A percentile compares a stretch with the other conserved stretches of the same genome.
phyloP scores from a whole-genome alignment of 2,329 filamentous ascomycete genomes.

The Dendryphion nanum region DNA sequence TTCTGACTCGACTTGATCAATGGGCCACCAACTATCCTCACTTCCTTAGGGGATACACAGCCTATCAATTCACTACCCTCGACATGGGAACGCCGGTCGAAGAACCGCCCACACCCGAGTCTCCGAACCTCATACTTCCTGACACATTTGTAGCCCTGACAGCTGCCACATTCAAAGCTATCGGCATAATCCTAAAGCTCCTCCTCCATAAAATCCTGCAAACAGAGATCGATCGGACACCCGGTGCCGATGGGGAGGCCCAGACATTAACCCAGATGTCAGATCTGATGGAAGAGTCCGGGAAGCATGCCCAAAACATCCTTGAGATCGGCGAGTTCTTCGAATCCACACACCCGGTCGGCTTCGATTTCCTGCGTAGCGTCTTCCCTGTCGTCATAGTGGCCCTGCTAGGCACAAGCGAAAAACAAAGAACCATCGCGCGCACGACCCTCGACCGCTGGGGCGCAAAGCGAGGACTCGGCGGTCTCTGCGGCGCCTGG shows the following conservation, averaged over 20 bases:
- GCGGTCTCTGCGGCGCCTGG: conserved; percentile 15
- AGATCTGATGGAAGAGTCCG: not conserved
- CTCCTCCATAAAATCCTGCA: conserved; percentile 18
- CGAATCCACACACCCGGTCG: conserved; percentile 20
- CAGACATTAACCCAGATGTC: conserved; percentile 2
- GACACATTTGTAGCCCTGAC: conserved; percentile 22
- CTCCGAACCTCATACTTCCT: conserved; percentile 13
- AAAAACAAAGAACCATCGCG: conserved; percentile 13
- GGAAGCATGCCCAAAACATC: conserved; percentile 8
- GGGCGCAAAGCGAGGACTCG: conserved; percentile 16
- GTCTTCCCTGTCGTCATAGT: conserved; percentile 26
- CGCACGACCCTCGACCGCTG: conserved; percentile 23
- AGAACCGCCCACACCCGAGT: not conserved
- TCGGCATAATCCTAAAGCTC: conserved; percentile 16
- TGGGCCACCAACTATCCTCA: conserved; percentile 23
- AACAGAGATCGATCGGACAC: not conserved
- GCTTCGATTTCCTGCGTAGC: conserved; percentile 25
- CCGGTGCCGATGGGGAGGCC: not conserved
- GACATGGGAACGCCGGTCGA: conserved; percentile 11
- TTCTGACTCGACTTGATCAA: conserved; percentile 15
- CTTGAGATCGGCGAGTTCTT: conserved; percentile 13
- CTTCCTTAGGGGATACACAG: conserved; percentile 10
- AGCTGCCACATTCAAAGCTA: conserved; percentile 18
- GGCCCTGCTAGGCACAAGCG: conserved; percentile 14
- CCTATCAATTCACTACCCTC: conserved; percentile 5